Base-by-base conservation (phyloP, 1,284 basidiomycete genomes). In the Rhodotorula mucilaginosa region DNA sequence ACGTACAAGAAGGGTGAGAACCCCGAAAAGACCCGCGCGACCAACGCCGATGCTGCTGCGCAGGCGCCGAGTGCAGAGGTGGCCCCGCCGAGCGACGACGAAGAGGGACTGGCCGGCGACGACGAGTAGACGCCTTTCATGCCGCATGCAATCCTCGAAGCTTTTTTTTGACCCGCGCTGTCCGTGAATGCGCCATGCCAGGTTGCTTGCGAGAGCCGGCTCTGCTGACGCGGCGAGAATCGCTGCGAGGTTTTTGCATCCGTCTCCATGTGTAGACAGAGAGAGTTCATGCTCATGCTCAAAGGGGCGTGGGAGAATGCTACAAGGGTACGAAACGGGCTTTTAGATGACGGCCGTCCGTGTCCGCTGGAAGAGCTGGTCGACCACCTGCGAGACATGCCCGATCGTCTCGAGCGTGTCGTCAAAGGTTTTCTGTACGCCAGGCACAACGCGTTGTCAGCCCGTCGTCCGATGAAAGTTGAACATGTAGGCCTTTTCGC, bases 331-430 rank as follows among this genome's bases (percentile, higher is more conserved):
- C 8, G 39, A 44, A 44, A 13, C 39, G 39, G 39, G 39, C 10
- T 44, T 44, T 26, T n/a, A 68, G 57, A 68, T 67, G n/a, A 63
- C 68, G n/a, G 62, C 66, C 49, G 72, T 68, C 51, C 71, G 64
- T 47, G 74, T 80, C 74, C 81, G 79, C 73, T 91, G 91, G 79
- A 95, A 97, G 70, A 97, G 82, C 66, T 90, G 90, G 76, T 94
- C 91, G 19, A 97, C 92, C 18, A 97, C 93, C 79, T 93, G 92
- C 61, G 90, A 88, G 2, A 97, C 90, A 79, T 97, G 90, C 79
- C 89, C 92, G 71, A 97, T 84, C 8, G 93, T 96, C 61, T 93
- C 88, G 68, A 97, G 89, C 8, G 92, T 91, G 2, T 90, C 88
- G 5, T 89, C 88, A 80, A 96, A 97, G 72, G 91, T 89, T 71